These are phyloP conservation scores for Eruca vesicaria DNA, from an alignment of 441 rosid species.

Conservation along the genomic window DNA sequence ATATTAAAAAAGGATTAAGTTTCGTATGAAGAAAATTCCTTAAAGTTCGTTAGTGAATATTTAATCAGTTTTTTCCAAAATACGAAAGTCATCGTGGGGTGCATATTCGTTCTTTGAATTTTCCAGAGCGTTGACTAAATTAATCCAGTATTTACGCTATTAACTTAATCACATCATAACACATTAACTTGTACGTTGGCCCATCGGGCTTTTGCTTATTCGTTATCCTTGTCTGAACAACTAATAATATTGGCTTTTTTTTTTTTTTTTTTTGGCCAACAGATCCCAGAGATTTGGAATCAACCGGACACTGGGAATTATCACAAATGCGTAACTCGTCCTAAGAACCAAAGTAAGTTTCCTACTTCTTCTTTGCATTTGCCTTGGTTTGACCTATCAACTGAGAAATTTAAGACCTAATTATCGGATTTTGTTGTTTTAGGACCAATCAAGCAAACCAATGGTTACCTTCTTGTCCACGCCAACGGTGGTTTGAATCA, in stretches of 20 bases:
- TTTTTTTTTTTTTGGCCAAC: too few relatives aligned
- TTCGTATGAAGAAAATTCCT: background rate
- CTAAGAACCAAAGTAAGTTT: slow-evolving; percentile 57
- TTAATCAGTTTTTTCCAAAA: background rate
- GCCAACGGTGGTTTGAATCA: slow-evolving; percentile 97
- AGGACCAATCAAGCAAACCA: slow-evolving; percentile 41
- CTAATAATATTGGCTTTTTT: background rate
- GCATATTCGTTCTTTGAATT: slow-evolving; percentile 12
- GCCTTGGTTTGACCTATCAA: background rate
- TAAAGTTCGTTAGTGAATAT: slow-evolving; percentile 10
- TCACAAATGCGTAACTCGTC: slow-evolving; percentile 61
- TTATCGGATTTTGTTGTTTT: background rate
- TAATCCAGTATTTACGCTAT: slow-evolving; percentile 9
- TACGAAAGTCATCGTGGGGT: slow-evolving; percentile 22
- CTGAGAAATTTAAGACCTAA: background rate
- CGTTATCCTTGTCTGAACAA: background rate
- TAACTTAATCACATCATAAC: slow-evolving; percentile 11
- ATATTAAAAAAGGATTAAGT: slow-evolving; percentile 10
- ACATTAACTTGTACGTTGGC: background rate
- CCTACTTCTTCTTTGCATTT: background rate
- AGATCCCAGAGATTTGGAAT: slow-evolving; percentile 89
- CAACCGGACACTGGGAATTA: slow-evolving; percentile 68
- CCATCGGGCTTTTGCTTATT: slow-evolving; percentile 17
- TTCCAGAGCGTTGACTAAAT: slow-evolving; percentile 31
- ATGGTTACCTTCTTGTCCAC: slow-evolving; percentile 87